phyloP scores from a whole-genome alignment of 1,139 yeast genomes.

The Oligophagozyma castellii region DNA sequence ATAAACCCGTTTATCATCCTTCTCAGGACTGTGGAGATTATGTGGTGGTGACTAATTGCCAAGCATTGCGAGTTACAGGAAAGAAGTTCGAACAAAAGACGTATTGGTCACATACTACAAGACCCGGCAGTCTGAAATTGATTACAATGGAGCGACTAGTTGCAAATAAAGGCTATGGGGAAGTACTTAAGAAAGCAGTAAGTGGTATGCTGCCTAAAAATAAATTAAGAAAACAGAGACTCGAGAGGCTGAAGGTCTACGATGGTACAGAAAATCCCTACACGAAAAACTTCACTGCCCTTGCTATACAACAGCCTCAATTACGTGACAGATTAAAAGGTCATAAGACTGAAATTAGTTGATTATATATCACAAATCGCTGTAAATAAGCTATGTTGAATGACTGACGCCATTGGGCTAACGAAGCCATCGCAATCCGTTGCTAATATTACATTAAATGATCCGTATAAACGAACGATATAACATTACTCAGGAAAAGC shows the following conservation, averaged over 20 bases:
- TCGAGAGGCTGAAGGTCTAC: slow-evolving; percentile 72
- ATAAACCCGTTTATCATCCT: slow-evolving; percentile 75
- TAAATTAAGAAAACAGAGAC: slow-evolving; percentile 60
- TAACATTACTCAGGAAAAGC: too few species aligned
- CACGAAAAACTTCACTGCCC: slow-evolving; percentile 67
- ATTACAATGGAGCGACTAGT: slow-evolving; percentile 70
- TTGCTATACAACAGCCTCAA: slow-evolving; percentile 63
- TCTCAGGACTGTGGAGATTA: slow-evolving; percentile 87
- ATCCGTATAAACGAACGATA: too few species aligned
- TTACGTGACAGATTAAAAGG: slow-evolving; percentile 24
- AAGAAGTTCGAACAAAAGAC: slow-evolving; percentile 67
- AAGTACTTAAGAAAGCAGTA: slow-evolving; percentile 71
- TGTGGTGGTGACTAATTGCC: slow-evolving; percentile 90
- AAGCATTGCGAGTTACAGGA: slow-evolving; percentile 68
- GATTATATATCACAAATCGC: too few species aligned
- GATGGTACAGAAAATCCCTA: slow-evolving; percentile 89
- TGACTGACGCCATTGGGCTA: too few species aligned
- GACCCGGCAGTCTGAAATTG: slow-evolving; percentile 82
- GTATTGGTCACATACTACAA: slow-evolving; percentile 84
- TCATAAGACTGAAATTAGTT: too few species aligned
- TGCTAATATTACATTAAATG: too few species aligned
- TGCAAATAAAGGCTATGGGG: slow-evolving; percentile 74
- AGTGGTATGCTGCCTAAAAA: slow-evolving; percentile 95
- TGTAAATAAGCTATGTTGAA: too few species aligned
- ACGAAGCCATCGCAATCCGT: too few species aligned